Percentiles rank a stretch among this genome's conserved stretches.
Conservation (phyloP, 169 alveolate genomes). For the Ichthyophthirius multifiliis region DNA sequence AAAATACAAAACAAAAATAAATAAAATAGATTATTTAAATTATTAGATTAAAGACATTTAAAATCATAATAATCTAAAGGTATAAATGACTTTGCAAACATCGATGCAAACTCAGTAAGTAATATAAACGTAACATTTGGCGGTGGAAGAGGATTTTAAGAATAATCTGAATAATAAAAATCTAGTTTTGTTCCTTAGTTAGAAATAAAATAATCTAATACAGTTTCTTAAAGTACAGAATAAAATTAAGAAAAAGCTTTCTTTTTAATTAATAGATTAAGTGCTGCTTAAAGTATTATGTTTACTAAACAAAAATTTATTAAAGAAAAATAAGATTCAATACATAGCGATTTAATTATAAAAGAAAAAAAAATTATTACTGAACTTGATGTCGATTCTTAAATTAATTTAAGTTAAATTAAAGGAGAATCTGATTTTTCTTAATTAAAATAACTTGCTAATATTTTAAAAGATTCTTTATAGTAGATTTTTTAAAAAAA, state of each 20-base stretch:
- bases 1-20: background rate
- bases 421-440: background rate
- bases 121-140: conserved; percentile 1
- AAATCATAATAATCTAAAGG: background rate
- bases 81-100: background rate
- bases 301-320: background rate
- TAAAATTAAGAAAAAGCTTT: no score
- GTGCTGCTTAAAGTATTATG: no score
- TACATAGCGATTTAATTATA: background rate
- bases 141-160: background rate
- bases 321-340: background rate
- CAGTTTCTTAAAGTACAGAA: background rate
- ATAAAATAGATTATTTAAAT: conserved; percentile 13
- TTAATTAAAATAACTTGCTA: background rate
- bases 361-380: background rate
- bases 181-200: background rate
- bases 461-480: conserved; percentile 1
- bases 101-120: background rate
- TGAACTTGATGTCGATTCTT: background rate
- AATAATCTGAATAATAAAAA: background rate
- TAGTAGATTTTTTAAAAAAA: no score
- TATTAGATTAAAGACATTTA: conserved; percentile 22
- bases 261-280: no score
- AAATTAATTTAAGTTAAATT: background rate
- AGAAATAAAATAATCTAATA: background rate